phyloP scores from a whole-genome alignment of 2,329 filamentous ascomycete species.

The Beauveria scarabaeidicola region DNA sequence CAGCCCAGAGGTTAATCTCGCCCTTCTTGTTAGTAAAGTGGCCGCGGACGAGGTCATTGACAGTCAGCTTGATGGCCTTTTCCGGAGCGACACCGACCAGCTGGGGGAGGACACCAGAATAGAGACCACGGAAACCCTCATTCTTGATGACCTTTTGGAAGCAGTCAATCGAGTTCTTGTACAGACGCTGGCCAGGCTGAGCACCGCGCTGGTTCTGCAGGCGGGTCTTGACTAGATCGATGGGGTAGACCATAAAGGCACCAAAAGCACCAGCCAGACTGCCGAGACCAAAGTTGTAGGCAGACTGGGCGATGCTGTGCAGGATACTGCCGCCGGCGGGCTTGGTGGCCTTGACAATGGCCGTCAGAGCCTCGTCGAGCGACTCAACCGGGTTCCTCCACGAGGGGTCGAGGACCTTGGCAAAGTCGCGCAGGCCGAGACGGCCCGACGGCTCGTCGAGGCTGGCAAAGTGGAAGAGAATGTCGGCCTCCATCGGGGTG shows the following conservation, averaged over 20 bases:
- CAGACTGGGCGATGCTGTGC: constrained; percentile 55
- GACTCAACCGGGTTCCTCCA: constrained; percentile 62
- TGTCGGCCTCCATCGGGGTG: constrained; percentile 97
- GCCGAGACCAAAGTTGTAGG: constrained; percentile 84
- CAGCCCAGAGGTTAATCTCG: constrained; percentile 59
- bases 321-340: constrained; percentile 35
- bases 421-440: constrained; percentile 75
- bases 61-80: constrained; percentile 98
- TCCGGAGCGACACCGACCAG: constrained; percentile 97
- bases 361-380: constrained; percentile 34
- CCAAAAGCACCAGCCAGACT: constrained; percentile 91
- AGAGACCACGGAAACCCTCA: constrained; percentile 81
- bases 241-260: constrained; percentile 98
- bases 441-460: constrained; percentile 83
- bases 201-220: constrained; percentile 92
- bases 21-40: constrained; percentile 69
- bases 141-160: constrained; percentile 88
- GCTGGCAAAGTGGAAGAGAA: constrained; percentile 96
- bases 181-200: constrained; percentile 76
- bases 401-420: constrained; percentile 87
- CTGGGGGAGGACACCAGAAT: constrained; percentile 91
- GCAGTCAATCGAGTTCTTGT: constrained; percentile 97
- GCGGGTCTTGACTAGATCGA: constrained; percentile 95
- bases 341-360: constrained; percentile 28
- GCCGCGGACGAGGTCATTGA: constrained; percentile 85